These are phyloP conservation scores for Spizellomyces sp. DNA, from an alignment of 192 early-diverging fungal genomes.

Conservation along the genomic window DNA sequence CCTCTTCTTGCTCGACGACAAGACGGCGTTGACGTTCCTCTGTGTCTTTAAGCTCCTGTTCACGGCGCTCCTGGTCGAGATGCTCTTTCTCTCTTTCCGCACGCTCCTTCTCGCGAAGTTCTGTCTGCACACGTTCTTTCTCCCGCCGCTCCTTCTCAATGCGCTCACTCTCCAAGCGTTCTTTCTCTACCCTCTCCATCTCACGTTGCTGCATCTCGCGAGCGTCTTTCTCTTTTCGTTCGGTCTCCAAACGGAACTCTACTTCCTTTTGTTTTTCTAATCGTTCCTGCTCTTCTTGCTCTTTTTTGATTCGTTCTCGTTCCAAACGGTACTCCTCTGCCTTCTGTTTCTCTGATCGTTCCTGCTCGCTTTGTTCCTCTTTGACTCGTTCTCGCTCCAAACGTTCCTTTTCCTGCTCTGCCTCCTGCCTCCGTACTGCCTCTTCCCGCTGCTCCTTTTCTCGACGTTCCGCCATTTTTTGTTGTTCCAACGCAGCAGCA, in stretches of 20 bases:
- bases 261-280: neutral
- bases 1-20: conserved; percentile 3
- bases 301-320: neutral
- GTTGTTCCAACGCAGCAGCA: too few species aligned
- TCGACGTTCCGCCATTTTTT: neutral
- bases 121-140: conserved; percentile 2
- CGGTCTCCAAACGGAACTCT: neutral
- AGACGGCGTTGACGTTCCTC: neutral
- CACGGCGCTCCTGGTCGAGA: neutral
- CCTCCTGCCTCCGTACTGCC: neutral
- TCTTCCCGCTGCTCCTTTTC: neutral
- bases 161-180: conserved; percentile 1
- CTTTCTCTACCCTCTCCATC: too few species aligned
- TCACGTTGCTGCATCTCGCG: too few species aligned
- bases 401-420: neutral
- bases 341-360: neutral
- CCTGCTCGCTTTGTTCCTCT: neutral
- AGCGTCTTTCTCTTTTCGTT: too few species aligned
- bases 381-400: neutral
- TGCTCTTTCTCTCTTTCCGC: neutral
- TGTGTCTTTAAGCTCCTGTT: neutral
- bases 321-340: neutral
- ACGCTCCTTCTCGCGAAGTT: neutral
- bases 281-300: neutral
- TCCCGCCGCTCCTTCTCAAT: neutral